Percentiles rank a stretch among this genome's conserved stretches.
Conservation (phyloP, 2,329 filamentous ascomycete genomes). For the Hawksworthiomyces lignivorus region DNA sequence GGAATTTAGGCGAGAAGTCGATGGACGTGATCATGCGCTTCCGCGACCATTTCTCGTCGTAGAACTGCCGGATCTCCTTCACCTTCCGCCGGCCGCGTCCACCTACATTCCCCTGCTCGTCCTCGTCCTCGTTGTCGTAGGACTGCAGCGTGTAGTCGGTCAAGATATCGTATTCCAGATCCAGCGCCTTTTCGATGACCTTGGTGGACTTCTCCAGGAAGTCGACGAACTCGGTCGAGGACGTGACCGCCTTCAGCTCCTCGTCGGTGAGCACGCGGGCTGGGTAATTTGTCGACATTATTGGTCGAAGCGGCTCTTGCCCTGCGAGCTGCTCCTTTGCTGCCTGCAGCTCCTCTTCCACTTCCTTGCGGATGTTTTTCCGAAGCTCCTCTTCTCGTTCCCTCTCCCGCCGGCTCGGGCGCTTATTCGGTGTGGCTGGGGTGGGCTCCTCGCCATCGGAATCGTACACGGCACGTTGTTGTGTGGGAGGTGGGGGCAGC, state of each 20-base stretch:
- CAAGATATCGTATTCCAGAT: slow-evolving; percentile 93
- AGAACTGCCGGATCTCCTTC: slow-evolving; percentile 88
- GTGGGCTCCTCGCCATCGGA: slow-evolving; percentile 58
- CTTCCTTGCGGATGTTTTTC: slow-evolving; percentile 74
- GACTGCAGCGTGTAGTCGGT: slow-evolving; percentile 87
- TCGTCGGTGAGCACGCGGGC: slow-evolving; percentile 72
- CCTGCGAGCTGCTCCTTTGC: slow-evolving; percentile 50
- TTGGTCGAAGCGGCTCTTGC: slow-evolving; percentile 38
- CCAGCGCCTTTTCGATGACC: slow-evolving; percentile 89
- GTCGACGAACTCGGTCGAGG: slow-evolving; percentile 86
- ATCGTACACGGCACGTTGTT: slow-evolving; percentile 46
- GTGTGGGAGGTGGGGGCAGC: slow-evolving; percentile 45
- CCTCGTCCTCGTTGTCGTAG: slow-evolving; percentile 69
- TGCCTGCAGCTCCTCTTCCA: slow-evolving; percentile 83
- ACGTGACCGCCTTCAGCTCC: slow-evolving; percentile 82
- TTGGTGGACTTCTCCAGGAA: slow-evolving; percentile 95
- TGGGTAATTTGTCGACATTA: slow-evolving; percentile 56
- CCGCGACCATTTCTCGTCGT: slow-evolving; percentile 91
- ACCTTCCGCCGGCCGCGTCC: slow-evolving; percentile 67
- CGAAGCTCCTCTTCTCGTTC: slow-evolving; percentile 85
- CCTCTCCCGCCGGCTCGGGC: slow-evolving; percentile 68
- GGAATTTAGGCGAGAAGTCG: slow-evolving; percentile 92
- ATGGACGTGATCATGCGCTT: slow-evolving; percentile 95
- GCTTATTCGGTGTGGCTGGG: slow-evolving; percentile 56
- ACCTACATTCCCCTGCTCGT: slow-evolving; percentile 66